Conservation (phyloP, 768 basidiomycete species). For the Psilocybe sp. region DNA sequence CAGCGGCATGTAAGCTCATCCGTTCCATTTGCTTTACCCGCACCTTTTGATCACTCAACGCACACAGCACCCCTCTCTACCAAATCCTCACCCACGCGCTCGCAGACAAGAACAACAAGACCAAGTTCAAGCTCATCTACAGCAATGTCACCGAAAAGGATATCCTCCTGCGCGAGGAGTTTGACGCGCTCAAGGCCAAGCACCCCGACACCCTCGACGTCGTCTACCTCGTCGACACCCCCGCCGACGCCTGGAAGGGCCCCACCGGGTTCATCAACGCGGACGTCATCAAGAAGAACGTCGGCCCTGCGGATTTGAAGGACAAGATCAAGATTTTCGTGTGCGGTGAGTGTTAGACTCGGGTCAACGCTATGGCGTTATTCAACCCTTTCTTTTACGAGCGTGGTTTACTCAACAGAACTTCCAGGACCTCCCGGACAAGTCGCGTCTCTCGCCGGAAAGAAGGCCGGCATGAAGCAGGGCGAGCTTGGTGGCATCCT, state of each 20-base stretch:
- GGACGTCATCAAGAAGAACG: slow-evolving; percentile 71
- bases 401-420: no score
- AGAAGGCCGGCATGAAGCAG: slow-evolving; percentile 87
- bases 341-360: slow-evolving; percentile 60
- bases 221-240: slow-evolving; percentile 85
- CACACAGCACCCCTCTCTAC: slow-evolving; percentile 73
- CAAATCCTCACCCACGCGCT: slow-evolving; percentile 77
- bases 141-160: slow-evolving; percentile 89
- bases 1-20: slow-evolving; percentile 72
- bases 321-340: slow-evolving; percentile 88
- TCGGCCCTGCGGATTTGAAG: slow-evolving; percentile 58
- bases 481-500: slow-evolving; percentile 81
- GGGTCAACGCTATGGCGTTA: neutral
- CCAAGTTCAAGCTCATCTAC: slow-evolving; percentile 91
- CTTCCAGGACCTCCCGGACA: slow-evolving; percentile 86
- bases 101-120: slow-evolving; percentile 76
- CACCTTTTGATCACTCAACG: neutral
- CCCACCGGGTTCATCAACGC: slow-evolving; percentile 71
- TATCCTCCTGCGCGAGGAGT: slow-evolving; percentile 80
- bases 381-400: no score
- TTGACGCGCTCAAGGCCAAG: slow-evolving; percentile 67
- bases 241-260: slow-evolving; percentile 57
- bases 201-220: slow-evolving; percentile 74
- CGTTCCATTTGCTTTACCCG: neutral
- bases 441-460: slow-evolving; percentile 84